These are phyloP conservation scores for Galeopsis tetrahit DNA, from an alignment of 257 asterid genomes.

Conservation along the genomic window DNA sequence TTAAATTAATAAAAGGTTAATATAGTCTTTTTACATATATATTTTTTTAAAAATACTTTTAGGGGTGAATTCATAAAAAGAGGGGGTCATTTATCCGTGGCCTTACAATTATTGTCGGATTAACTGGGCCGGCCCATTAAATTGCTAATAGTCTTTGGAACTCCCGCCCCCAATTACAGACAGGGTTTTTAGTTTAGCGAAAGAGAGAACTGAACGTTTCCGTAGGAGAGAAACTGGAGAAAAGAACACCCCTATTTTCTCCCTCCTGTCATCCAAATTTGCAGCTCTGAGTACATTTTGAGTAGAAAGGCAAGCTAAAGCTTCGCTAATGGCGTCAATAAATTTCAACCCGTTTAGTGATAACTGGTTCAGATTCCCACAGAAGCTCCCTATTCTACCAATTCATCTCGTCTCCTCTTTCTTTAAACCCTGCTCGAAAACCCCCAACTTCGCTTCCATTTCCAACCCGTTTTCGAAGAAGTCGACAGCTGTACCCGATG, in stretches of 20 bases:
- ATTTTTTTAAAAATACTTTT: too few relatives aligned
- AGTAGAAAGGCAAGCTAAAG: background rate
- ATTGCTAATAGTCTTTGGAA: background rate
- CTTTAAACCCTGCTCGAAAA: constrained; percentile 51
- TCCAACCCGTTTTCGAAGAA: constrained; percentile 61
- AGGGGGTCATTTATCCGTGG: too few relatives aligned
- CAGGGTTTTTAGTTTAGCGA: constrained; percentile 1
- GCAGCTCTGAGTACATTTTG: constrained; percentile 16
- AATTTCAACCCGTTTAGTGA: constrained; percentile 76
- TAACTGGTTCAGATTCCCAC: constrained; percentile 76
- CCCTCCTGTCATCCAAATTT: constrained; percentile 31
- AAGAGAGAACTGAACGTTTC: constrained; percentile 10
- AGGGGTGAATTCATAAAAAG: too few relatives aligned
- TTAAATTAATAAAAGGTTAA: too few relatives aligned
- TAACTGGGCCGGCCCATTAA: constrained; percentile 14
- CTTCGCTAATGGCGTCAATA: constrained; percentile 62
- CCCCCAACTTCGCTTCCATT: constrained; percentile 75
- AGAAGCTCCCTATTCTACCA: constrained; percentile 59
- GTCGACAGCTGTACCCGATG: constrained; percentile 40
- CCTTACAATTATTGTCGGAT: background rate
- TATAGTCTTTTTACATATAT: too few relatives aligned
- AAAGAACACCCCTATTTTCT: background rate
- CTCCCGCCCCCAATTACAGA: background rate
- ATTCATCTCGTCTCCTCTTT: constrained; percentile 46
- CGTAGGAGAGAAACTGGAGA: constrained; percentile 35